phyloP scores from a whole-genome alignment of 2,329 filamentous ascomycete genomes.

The Ophiocordyceps camponoti-saundersi region DNA sequence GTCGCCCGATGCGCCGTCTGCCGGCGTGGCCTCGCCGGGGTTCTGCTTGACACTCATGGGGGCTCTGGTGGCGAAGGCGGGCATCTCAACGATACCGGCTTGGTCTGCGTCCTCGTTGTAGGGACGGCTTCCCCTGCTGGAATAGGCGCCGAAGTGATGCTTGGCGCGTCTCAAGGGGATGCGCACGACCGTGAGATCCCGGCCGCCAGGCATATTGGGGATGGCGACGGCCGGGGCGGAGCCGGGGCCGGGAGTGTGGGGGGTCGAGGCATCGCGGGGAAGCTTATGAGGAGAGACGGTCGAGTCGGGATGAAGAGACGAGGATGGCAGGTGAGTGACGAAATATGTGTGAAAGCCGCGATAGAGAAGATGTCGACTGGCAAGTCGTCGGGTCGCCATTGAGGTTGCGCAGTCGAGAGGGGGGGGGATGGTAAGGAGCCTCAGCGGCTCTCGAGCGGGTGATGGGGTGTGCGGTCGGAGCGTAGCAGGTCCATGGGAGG shows the following conservation, averaged over 20 bases:
- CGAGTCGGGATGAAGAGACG: constrained; percentile 80
- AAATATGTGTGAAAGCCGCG: constrained; percentile 87
- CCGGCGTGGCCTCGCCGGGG: constrained; percentile 44
- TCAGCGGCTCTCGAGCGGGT: constrained; percentile 4
- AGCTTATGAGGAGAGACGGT: constrained; percentile 55
- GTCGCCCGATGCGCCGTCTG: constrained; percentile 67
- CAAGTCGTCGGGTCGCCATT: background rate
- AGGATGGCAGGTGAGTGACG: constrained; percentile 85
- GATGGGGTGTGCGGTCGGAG: background rate
- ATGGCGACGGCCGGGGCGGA: constrained; percentile 41
- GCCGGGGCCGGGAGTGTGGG: constrained; percentile 44
- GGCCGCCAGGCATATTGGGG: constrained; percentile 37
- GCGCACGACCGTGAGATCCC: constrained; percentile 83
- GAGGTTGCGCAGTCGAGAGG: constrained; percentile 2
- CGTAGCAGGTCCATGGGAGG: background rate
- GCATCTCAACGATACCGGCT: constrained; percentile 82
- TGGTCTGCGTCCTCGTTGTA: constrained; percentile 94
- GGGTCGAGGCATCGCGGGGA: constrained; percentile 67
- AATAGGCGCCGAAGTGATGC: constrained; percentile 77
- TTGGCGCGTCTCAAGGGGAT: constrained; percentile 89
- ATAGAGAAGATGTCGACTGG: constrained; percentile 8
- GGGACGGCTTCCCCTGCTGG: constrained; percentile 63
- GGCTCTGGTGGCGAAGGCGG: constrained; percentile 73
- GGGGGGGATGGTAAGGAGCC: constrained; percentile 4
- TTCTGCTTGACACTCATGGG: constrained; percentile 45